Conservation (phyloP, 176 grass and related monocot genomes). For the Areca catechu region DNA sequence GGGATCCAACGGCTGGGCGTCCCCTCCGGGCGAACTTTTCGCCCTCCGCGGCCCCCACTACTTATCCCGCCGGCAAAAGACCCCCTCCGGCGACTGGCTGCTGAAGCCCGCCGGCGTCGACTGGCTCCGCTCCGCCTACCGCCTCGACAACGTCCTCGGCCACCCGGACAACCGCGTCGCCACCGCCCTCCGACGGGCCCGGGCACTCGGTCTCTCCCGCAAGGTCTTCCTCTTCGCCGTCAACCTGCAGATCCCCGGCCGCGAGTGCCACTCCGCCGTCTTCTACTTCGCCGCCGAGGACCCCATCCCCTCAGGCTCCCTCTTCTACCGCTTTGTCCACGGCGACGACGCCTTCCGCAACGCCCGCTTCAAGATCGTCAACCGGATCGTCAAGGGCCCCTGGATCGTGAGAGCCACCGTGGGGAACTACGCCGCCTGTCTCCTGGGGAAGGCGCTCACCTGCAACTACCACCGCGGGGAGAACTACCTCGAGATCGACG, state of each 20-base stretch:
- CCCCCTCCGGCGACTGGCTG: conserved; percentile 48
- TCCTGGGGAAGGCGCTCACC: conserved; percentile 88
- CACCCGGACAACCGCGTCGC: conserved; percentile 56
- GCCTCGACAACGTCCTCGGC: conserved; percentile 75
- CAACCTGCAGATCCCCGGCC: conserved; percentile 87
- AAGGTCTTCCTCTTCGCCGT: conserved; percentile 76
- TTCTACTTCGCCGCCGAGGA: conserved; percentile 86
- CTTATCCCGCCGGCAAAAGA: conserved; percentile 46
- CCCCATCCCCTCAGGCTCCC: conserved; percentile 60
- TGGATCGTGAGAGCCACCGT: conserved; percentile 84
- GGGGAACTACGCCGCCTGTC: conserved; percentile 83
- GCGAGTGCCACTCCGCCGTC: conserved; percentile 80
- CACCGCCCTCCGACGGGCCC: conserved; percentile 51
- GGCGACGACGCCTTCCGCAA: conserved; percentile 90
- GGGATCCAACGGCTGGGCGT: conserved; percentile 48
- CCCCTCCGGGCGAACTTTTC: conserved; percentile 83
- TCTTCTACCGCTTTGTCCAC: conserved; percentile 69
- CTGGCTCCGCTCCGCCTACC: conserved; percentile 64
- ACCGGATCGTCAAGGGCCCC: conserved; percentile 91
- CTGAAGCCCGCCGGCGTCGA: conserved; percentile 87
- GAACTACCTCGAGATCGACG: conserved; percentile 95
- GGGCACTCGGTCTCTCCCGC: conserved; percentile 36
- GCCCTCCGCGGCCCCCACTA: conserved; percentile 48
- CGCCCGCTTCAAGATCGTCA: conserved; percentile 95
- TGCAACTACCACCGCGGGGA: conserved; percentile 84